Conservation (phyloP, 768 basidiomycete genomes). For the Mrakia gelida region DNA sequence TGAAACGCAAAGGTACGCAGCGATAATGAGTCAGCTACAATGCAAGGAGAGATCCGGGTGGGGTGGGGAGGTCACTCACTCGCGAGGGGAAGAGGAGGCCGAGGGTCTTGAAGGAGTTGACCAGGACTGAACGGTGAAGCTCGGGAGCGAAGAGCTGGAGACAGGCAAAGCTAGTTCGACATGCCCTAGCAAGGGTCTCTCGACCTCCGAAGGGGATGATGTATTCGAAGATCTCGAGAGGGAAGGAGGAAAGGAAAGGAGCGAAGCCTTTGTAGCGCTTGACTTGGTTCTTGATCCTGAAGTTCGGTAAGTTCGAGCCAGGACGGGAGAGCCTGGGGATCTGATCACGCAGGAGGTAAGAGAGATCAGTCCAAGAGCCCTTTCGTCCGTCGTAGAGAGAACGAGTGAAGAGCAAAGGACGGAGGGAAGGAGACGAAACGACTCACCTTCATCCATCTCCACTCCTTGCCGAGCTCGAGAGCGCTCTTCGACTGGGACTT, state of each 20-base stretch:
- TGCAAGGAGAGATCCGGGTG: too few relatives aligned
- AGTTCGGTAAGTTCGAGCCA: too few relatives aligned
- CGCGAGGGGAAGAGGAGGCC: too few relatives aligned
- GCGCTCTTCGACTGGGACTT: not conserved
- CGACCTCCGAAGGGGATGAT: not conserved
- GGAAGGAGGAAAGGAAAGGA: not conserved
- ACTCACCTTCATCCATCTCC: not conserved
- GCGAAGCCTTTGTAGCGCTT: not conserved
- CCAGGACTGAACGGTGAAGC: not conserved
- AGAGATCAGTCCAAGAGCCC: too few relatives aligned
- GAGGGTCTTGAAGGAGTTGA: too few relatives aligned
- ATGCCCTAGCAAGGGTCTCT: not conserved
- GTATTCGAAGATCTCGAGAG: not conserved
- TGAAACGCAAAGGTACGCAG: too few relatives aligned
- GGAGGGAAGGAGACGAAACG: not conserved
- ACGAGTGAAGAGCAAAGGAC: not conserved
- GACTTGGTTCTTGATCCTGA: not conserved
- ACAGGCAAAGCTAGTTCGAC: not conserved
- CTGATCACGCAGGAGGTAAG: too few relatives aligned
- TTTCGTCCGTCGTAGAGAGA: not conserved
- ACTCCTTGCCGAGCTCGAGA: not conserved
- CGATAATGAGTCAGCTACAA: too few relatives aligned
- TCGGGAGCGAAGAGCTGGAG: not conserved
- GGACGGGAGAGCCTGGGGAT: too few relatives aligned
- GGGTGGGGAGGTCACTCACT: too few relatives aligned